Conservation (phyloP, 2,329 filamentous ascomycete species). For the Alternaria dauci region DNA sequence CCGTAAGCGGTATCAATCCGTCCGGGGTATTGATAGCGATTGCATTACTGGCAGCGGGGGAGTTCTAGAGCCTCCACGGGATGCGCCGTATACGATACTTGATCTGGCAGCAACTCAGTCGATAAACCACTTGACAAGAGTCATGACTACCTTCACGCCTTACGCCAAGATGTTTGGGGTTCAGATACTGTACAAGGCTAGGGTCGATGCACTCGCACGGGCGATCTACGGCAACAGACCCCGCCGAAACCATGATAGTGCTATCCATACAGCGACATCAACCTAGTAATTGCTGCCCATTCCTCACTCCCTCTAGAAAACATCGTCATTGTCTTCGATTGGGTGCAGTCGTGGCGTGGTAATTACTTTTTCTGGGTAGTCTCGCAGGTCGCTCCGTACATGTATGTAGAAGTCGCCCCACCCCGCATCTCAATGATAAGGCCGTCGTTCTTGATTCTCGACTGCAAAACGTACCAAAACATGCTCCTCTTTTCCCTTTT, state of each 20-base stretch:
- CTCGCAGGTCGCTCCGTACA: slow-evolving; percentile 10
- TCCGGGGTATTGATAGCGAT: slow-evolving; percentile 19
- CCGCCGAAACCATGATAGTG: slow-evolving; percentile 29
- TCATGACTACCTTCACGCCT: slow-evolving; percentile 13
- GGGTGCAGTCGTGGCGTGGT: slow-evolving; percentile 11
- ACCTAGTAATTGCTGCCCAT: slow-evolving; percentile 12
- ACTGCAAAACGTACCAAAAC: not conserved
- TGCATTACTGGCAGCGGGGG: slow-evolving; percentile 23
- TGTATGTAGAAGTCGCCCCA: slow-evolving; percentile 23
- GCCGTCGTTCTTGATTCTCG: not conserved
- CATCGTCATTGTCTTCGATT: slow-evolving; percentile 9
- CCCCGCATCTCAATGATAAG: slow-evolving; percentile 24
- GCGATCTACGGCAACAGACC: slow-evolving; percentile 31
- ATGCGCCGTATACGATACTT: slow-evolving; percentile 19
- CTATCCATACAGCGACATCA: slow-evolving; percentile 24
- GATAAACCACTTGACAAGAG: slow-evolving; percentile 14
- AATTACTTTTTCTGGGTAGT: slow-evolving; percentile 22
- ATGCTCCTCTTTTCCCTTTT: not conserved
- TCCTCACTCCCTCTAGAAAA: slow-evolving; percentile 2
- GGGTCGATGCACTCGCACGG: slow-evolving; percentile 33
- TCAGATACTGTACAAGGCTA: slow-evolving; percentile 44
- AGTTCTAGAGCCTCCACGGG: slow-evolving; percentile 22
- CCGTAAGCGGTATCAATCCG: slow-evolving; percentile 8
- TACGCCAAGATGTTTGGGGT: slow-evolving; percentile 37
- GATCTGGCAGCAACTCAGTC: slow-evolving; percentile 12